phyloP scores from a whole-genome alignment of 257 asterid genomes.

The Ehretia macrophylla region DNA sequence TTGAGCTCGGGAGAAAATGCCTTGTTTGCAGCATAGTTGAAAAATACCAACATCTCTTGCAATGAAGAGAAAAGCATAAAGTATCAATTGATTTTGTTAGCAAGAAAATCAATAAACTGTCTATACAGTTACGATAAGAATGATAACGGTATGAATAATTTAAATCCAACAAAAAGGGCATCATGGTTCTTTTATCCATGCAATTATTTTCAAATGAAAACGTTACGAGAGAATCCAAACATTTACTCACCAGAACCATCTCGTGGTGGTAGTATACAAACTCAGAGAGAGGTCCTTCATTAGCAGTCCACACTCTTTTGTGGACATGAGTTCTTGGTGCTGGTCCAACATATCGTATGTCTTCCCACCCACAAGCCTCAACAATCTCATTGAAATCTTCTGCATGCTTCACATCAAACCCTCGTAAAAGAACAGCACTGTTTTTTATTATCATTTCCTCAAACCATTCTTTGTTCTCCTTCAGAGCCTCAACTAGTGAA shows the following conservation, averaged over 20 bases:
- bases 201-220: not conserved
- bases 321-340: slow-evolving; percentile 75
- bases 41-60: too few relatives aligned
- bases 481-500: slow-evolving; percentile 36
- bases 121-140: too few relatives aligned
- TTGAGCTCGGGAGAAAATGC: too few relatives aligned
- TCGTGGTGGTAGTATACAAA: slow-evolving; percentile 69
- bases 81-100: too few relatives aligned
- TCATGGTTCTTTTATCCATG: too few relatives aligned
- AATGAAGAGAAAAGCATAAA: too few relatives aligned
- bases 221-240: too few relatives aligned
- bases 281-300: slow-evolving; percentile 47
- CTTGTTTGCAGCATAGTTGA: too few relatives aligned
- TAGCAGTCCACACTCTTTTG: slow-evolving; percentile 81
- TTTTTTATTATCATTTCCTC: slow-evolving; percentile 63
- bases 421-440: slow-evolving; percentile 69
- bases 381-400: slow-evolving; percentile 66
- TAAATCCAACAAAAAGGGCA: too few relatives aligned
- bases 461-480: slow-evolving; percentile 66
- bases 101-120: too few relatives aligned
- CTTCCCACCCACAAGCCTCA: slow-evolving; percentile 68
- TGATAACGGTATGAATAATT: too few relatives aligned
- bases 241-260: slow-evolving; percentile 54
- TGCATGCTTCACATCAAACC: slow-evolving; percentile 56
- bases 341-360: slow-evolving; percentile 82